Conservation (phyloP, 1,284 basidiomycete genomes). For the Schizopora paradoxa region DNA sequence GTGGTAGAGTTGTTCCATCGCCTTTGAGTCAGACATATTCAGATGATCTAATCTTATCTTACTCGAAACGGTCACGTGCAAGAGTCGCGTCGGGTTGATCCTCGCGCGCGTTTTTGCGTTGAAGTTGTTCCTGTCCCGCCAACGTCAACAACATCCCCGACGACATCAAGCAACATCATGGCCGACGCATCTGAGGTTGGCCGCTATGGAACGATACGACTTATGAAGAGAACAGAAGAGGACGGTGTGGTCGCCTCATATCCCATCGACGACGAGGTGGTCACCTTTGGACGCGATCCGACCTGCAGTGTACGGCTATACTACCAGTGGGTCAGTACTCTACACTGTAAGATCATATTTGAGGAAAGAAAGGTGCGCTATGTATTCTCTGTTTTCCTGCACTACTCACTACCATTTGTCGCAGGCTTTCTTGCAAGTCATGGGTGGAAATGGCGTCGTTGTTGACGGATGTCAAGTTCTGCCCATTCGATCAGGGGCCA, state of each 20-base stretch:
- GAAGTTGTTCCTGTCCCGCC: too few species aligned
- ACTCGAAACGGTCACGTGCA: too few species aligned
- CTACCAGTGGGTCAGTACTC: slow-evolving; percentile 51
- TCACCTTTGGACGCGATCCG: slow-evolving; percentile 62
- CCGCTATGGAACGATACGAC: slow-evolving; percentile 52
- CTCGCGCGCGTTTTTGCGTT: too few species aligned
- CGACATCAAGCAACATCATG: too few species aligned
- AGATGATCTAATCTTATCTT: too few species aligned
- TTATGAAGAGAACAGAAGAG: slow-evolving; percentile 47
- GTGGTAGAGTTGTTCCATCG: too few species aligned
- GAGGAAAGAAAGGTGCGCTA: slow-evolving; percentile 50
- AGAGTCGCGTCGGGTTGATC: too few species aligned
- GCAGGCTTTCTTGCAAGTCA: slow-evolving; percentile 60
- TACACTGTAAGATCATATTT: slow-evolving; percentile 66
- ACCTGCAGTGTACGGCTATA: slow-evolving; percentile 62
- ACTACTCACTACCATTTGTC: background rate
- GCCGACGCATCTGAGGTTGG: slow-evolving; percentile 48
- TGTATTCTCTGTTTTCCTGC: background rate
- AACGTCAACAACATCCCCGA: too few species aligned
- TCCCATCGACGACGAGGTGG: slow-evolving; percentile 60
- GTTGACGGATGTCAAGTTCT: slow-evolving; percentile 60
- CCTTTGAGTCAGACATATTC: too few species aligned
- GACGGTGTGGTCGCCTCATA: slow-evolving; percentile 52
- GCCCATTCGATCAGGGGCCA: slow-evolving; percentile 32
- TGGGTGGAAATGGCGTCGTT: slow-evolving; percentile 49